Evolutionary conservation across 1,284 basidiomycete genomes (phyloP), one percentile per base, ranked within the genome.

Genomic region (Xerocomus nothofagi): DNA sequence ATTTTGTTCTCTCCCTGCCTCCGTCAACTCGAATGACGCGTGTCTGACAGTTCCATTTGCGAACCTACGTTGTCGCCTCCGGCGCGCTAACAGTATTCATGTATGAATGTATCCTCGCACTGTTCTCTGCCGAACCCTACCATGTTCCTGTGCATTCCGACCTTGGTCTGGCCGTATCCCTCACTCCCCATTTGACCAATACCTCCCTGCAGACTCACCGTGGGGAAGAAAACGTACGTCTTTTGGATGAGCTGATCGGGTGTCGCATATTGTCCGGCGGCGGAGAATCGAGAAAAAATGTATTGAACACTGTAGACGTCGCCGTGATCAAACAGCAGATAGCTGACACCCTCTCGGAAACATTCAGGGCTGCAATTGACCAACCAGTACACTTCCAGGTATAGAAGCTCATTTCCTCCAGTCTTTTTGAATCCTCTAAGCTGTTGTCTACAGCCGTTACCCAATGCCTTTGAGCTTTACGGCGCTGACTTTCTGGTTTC

Each of bases 391-490:
- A 94, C 66, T 95, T 93, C 66, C 92, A 95, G 77, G 90, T 85
- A 62, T 53, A 74, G 54, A 29, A 24, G 17, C 38, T 43, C 18
- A 21, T 24, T 17, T 42, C 18, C 17, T 29, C 14, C 5, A 33
- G 29, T 29, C 15, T 30, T 24, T 14, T 12, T 33, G 6, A 33
- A 1, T 12, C 37, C 7, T 50, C 23, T 52, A n/a, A 56, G 47
- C 18, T n/a, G 21, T 48, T 36, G 31, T 34, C 49, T 57, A 40
- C 65, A 97, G 88, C 79, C 89, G 1, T 69, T 93, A 47, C 89
- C 92, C 0, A 98, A 98, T 63, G 91, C 91, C 0, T 99, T 98
- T 63, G 97, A 99, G 68, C 81, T 99, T 11, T 98, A 89, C 63
- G 96, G 96, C 0, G 81, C 93, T 10, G 96, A 99, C 67, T 87